Percentiles rank a stretch among this genome's conserved stretches.
phyloP scores from a whole-genome alignment of 169 alveolate species.

The Eimeria zaria region DNA sequence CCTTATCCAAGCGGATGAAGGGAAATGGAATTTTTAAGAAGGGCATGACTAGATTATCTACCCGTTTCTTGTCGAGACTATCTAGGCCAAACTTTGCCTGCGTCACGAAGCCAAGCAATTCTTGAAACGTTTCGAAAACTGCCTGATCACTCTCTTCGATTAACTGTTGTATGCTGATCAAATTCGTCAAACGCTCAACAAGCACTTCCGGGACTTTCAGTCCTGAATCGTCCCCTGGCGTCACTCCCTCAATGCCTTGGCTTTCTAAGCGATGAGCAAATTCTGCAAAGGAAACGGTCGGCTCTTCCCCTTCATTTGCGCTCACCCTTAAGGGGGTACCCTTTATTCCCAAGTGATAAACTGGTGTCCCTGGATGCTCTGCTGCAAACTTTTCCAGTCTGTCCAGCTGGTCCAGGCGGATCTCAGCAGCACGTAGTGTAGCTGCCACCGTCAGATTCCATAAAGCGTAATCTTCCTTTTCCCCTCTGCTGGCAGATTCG shows the following conservation, averaged over 20 bases:
- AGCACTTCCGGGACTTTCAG: not conserved
- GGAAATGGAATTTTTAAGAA: not conserved
- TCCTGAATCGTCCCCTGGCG: not conserved
- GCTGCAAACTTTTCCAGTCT: not conserved
- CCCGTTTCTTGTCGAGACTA: not conserved
- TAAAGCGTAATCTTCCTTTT: not conserved
- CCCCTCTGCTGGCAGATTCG: not conserved
- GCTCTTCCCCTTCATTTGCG: not conserved
- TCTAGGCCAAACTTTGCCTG: not conserved
- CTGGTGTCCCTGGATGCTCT: not conserved
- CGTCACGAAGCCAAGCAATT: not conserved
- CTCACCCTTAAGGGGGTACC: not conserved
- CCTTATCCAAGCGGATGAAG: not conserved
- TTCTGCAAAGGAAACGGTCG: not conserved
- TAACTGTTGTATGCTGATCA: not conserved
- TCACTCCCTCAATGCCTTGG: not conserved
- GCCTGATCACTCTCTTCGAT: not conserved
- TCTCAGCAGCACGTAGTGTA: not conserved
- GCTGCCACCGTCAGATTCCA: not conserved
- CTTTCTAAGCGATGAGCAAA: not conserved
- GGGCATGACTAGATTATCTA: not conserved
- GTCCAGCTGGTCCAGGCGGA: not conserved
- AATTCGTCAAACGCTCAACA: not conserved
- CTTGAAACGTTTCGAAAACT: not conserved
- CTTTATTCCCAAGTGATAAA: not conserved